phyloP scores from a whole-genome alignment of 2,329 filamentous ascomycete species.

The Penicillium fuscoglaucum region DNA sequence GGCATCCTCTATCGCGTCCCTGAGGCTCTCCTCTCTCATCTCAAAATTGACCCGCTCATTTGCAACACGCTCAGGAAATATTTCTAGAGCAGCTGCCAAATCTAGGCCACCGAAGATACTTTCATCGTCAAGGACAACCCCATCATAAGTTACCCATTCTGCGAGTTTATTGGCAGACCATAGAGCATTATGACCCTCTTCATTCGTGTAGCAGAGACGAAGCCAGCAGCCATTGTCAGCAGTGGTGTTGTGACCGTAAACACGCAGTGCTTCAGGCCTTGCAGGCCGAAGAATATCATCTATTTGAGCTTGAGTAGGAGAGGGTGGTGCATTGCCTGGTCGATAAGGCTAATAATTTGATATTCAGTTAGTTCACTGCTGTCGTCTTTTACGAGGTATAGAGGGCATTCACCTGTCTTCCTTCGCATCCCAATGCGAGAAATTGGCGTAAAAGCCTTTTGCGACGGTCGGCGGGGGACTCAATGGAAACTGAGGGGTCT shows the following conservation, averaged over 20 bases:
- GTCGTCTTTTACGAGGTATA: neutral
- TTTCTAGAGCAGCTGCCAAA: slow-evolving; percentile 8
- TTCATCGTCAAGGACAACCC: slow-evolving; percentile 7
- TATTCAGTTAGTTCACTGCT: neutral
- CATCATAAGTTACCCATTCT: slow-evolving; percentile 1
- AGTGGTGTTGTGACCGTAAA: neutral
- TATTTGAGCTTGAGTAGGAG: slow-evolving; percentile 10
- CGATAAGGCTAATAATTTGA: slow-evolving; percentile 5
- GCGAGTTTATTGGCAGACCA: neutral
- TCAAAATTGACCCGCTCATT: slow-evolving; percentile 4
- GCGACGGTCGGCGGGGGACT: neutral
- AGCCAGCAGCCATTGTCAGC: slow-evolving; percentile 1
- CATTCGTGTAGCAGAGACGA: slow-evolving; percentile 9
- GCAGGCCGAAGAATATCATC: slow-evolving; percentile 10
- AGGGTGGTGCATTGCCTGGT: neutral
- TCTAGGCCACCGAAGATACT: slow-evolving; percentile 6
- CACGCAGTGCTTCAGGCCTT: slow-evolving; percentile 7
- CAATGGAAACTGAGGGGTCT: neutral
- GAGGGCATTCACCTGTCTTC: neutral
- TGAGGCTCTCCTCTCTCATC: neutral
- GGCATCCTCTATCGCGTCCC: neutral
- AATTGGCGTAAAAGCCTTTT: neutral
- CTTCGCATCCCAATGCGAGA: neutral
- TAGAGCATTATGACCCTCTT: slow-evolving; percentile 8
- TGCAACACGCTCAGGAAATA: slow-evolving; percentile 11